These are phyloP conservation scores for Dendrobium huoshanense DNA, from an alignment of 106 monocot species.

Conservation along the genomic window DNA sequence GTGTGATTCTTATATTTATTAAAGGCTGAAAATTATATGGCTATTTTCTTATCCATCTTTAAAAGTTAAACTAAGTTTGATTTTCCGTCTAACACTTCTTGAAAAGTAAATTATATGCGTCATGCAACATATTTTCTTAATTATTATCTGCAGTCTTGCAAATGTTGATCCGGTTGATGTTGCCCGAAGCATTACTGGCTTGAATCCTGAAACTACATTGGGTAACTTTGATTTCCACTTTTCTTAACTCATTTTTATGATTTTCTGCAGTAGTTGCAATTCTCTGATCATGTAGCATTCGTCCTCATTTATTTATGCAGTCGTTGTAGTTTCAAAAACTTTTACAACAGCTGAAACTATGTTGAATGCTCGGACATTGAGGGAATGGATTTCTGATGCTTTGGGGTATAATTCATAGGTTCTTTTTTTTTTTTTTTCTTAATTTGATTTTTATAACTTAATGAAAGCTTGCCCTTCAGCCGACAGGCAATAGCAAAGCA, in stretches of 20 bases:
- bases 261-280: background rate
- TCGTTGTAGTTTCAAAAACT: conserved; percentile 96
- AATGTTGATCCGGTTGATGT: conserved; percentile 97
- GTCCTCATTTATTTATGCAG: conserved; percentile 24
- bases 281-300: background rate
- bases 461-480: conserved; percentile 27
- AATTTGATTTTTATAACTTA: background rate
- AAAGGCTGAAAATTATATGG: background rate
- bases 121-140: background rate
- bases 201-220: conserved; percentile 90
- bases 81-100: background rate
- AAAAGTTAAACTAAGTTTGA: background rate
- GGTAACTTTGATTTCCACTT: conserved; percentile 30
- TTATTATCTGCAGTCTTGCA: conserved; percentile 59
- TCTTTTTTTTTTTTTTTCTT: background rate
- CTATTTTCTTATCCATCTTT: background rate
- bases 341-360: conserved; percentile 98
- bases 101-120: background rate
- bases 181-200: conserved; percentile 56
- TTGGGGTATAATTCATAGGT: conserved; percentile 46
- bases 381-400: conserved; percentile 71
- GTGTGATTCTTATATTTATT: background rate
- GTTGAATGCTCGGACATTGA: conserved; percentile 96
- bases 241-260: background rate
- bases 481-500: conserved; percentile 86